Base-by-base conservation (phyloP, 139 green algal species). In the Chlorokybus atmophyticus region DNA sequence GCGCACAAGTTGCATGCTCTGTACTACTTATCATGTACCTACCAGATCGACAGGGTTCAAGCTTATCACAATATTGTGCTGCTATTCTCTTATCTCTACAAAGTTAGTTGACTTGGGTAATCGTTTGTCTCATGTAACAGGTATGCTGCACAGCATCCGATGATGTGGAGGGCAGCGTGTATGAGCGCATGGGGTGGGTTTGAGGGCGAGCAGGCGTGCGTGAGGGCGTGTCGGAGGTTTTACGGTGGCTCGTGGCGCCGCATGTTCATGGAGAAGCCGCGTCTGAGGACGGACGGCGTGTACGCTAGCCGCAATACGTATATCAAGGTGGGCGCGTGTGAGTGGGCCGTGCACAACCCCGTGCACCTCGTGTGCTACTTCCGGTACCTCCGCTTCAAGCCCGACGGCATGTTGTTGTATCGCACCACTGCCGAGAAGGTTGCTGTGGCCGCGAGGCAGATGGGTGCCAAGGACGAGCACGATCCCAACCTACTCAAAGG, bases 251-350 rank as follows among this genome's bases (percentile, higher is more conserved):
- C 32, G 29, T 73, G 64, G 64, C 47, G 66, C 3, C 19, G n/a
- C 5, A 68, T 73, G 59, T 73, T 48, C 49, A 5, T 66, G 23
- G 5, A 29, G 14, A 23, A 60, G 21, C 64, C 64, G 1, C 4
- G 64, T 21, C 21, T 73, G 7, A 31, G 53, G 8, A 44, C 38
- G 21, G 62, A 73, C 21, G 64, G 64, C 27, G 50, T 74, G 23
- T 74, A 74, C 61, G 60, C 70, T 31, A 69, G 57, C 35, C 52
- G 65, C 24, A 74, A 74, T 60, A 71, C 65, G 5, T 74, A 74
- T 52, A 58, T 74, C 8, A 57, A 42, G 39, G 40, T 30, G 24
- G 65, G 65, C 19, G 50, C 70, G 40, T 40, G 31, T 50, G 51
- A 71, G 40, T 74, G 65, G 65, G 41, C 5, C 8, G 21, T 52